A percentile compares a stretch with the other conserved stretches of the same genome.
Evolutionary conservation across 306 rosid species (phyloP).

Genomic region (Sechiopsis laciniata): DNA sequence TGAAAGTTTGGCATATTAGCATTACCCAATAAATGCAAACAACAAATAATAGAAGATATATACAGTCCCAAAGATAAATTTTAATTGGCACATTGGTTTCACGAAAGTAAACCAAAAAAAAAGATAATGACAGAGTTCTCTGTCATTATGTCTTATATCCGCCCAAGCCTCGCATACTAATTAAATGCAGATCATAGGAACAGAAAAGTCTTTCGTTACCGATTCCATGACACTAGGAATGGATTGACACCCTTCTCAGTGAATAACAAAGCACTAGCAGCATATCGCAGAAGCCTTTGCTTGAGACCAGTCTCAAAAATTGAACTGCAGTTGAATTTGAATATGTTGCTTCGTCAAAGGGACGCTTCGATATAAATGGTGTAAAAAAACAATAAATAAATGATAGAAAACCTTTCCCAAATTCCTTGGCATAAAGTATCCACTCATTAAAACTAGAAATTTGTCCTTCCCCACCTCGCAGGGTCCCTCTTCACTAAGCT

Average conservation of each 20-base stretch:
- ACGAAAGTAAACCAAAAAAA: neutral
- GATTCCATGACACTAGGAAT: slow-evolving; percentile 93
- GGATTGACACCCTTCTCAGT: slow-evolving; percentile 90
- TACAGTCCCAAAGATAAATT: neutral
- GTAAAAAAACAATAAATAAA: slow-evolving; percentile 21
- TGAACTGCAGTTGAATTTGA: slow-evolving; percentile 49
- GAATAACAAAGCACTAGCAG: slow-evolving; percentile 89
- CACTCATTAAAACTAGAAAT: too few relatives aligned
- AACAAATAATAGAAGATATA: neutral
- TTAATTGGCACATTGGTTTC: neutral
- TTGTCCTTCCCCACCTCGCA: too few relatives aligned
- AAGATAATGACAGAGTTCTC: neutral
- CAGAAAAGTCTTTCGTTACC: slow-evolving; percentile 43
- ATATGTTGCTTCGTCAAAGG: slow-evolving; percentile 21
- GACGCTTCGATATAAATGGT: slow-evolving; percentile 21
- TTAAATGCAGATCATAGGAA: neutral
- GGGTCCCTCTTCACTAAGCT: too few relatives aligned
- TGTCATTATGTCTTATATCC: too few relatives aligned
- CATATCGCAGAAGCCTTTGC: slow-evolving; percentile 72
- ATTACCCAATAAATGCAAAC: neutral
- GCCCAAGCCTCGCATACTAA: neutral
- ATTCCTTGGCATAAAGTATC: too few relatives aligned
- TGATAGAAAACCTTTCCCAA: too few relatives aligned
- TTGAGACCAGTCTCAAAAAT: slow-evolving; percentile 92
- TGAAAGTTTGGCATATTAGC: neutral